Base-by-base conservation (phyloP, 2,329 filamentous ascomycete species). In the Dactylella cylindrospora region DNA sequence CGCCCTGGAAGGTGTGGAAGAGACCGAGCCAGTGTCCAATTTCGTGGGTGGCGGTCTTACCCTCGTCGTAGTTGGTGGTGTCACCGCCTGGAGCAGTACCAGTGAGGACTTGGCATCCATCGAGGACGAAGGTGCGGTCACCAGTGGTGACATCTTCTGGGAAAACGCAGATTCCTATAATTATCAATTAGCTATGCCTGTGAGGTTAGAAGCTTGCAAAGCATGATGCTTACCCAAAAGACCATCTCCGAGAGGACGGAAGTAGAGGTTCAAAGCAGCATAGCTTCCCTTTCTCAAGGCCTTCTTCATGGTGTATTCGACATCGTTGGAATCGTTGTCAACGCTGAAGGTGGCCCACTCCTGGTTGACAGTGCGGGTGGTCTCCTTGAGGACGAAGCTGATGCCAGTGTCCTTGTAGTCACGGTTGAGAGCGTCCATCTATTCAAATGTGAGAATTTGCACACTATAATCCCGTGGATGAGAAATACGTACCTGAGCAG, bases 1-100 rank as follows among this genome's bases (percentile, higher is more conserved):
- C 71, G 33, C 73, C 75, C 60, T 77, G 68, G 69, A 78, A 78
- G 40, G 76, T 77, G 68, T 79, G 76, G 66, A 71, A 72, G 19
- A 79, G 72, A 45, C 76, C 76, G 51, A 78, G 69, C 76, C 76
- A 78, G 71, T 78, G 76, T 13, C 76, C 76, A 31, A 75, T 70
- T 68, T 78, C 57, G 49, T 62, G 57, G 31, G 57, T 62, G 36
- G 49, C 49, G 38, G 57, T 62, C 35, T 62, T 62, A 38, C 75
- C 75, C 5, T 71, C 68, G 65, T 76, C 72, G 69, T 71, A 69
- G 65, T 65, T 66, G 2, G 68, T 57, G 7, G 66, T 65, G 23
- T 66, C 62, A 31, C 75, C 73, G 6, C 73, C 73, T 7, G 74
- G 75, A 7, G 76, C 70, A 13, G 71, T 71, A 41, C 66, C 66